Evolutionary conservation across 345 rosid species (phyloP), one percentile per base, ranked within the genome.

Genomic region (Xanthoceras sorbifolium): DNA sequence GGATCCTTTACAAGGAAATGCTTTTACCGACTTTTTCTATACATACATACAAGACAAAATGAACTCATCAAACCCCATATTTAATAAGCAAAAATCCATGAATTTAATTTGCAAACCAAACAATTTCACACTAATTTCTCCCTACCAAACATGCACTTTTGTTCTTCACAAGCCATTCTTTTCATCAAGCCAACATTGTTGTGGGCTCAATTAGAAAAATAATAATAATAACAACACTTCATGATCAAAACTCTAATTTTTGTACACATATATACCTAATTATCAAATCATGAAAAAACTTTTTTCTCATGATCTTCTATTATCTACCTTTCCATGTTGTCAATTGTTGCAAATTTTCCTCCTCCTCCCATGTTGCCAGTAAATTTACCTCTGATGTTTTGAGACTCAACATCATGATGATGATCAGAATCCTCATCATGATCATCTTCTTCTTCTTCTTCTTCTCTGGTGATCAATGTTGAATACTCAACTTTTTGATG

Each of bases 341-440:
- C 84, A 48, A 79, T 28, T 18, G 83, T 67, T 12, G 54, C 80
- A 78, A 69, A 77, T 9, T 63, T 29, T 72, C 70, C 86, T 18
- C 83, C 86, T 72, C 70, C 86, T 18, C 83, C 86, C 80, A 87
- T 76, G 18, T 48, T 48, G 5, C 80, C 80, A 48, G 82, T 74
- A 61, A 82, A 12, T 17, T 78, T 80, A 29, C 36, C 42, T 54
- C 67, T 71, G n/a, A n/a, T n/a, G 78, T 72, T 73, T 70, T 86
- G 88, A 48, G 87, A 76, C 78, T 89, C 88, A 32, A 80, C 84
- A 72, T 90, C 93, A 44, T n/a, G n/a, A n/a, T n/a, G n/a, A n/a
- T n/a, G n/a, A n/a, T 85, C 85, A 25, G 75, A 71, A 26, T 84
- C 84, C 14, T 83, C 90, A 36, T 80, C 67, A 6, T 83, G 89